Base-by-base conservation (phyloP, 139 green algal species). In the Micromonas pusilla region DNA sequence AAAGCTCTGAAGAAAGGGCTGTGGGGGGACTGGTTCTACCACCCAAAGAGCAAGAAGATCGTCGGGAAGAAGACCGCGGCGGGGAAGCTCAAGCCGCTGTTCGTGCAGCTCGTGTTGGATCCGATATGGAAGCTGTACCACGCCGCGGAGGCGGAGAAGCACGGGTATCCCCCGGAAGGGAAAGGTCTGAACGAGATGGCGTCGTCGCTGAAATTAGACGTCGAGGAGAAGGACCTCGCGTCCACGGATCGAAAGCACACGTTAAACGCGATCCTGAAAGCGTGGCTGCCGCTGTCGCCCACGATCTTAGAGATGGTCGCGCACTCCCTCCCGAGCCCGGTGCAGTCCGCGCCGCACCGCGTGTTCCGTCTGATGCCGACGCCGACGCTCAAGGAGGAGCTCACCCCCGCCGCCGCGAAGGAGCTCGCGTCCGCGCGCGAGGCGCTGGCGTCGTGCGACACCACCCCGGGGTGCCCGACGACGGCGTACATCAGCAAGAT, bases 11-110 rank as follows among this genome's bases (percentile, higher is more conserved):
- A 39, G 60, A 80, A 65, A 2, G 90, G 86, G 1, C 78, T 99
- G 38, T 99, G 94, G 95, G 95, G 95, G 9, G 91, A 97, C 79
- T 97, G 82, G 66, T 83, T 86, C 19, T 94, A 90, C 72, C 70
- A 90, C 23, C 39, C 93, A 34, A 98, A 98, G 85, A 91, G 91
- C 20, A 83, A 85, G 53, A 93, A 93, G 82, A 89, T 92, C 19
- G 91, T 97, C 23, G 84, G 93, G 2, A 81, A 90, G n/a, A 93
- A 93, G 77, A 64, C 80, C 3, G 30, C 23, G 13, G 76, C n/a
- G 13, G 72, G 54, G 6, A 88, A 88, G 76, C 33, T 81, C 13
- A 94, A 93, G 82, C 88, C 94, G 32, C 93, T 98, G 84, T 99
- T 98, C 86, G 94, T 93, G 68, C 90, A 96, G 83, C 91, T 96